Evolutionary conservation across 164 flowering plant genomes (phyloP).

Genomic region (Liriodendron chinense): DNA sequence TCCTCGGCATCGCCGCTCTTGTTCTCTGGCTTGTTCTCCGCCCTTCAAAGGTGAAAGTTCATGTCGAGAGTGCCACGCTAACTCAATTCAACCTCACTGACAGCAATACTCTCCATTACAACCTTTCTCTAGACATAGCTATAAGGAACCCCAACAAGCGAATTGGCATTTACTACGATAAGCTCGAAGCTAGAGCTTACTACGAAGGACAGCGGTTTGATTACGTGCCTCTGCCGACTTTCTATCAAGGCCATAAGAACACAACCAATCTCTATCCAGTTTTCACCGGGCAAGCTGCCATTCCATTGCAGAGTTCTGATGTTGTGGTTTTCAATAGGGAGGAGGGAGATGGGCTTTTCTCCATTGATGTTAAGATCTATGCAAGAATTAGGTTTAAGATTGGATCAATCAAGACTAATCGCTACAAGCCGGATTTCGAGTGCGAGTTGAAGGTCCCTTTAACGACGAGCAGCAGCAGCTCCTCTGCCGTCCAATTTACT

Average conservation of each 20-base stretch:
- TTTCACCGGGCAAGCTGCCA: conserved; percentile 17
- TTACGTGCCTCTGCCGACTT: conserved; percentile 15
- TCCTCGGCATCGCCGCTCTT: conserved; percentile 28
- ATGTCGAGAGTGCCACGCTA: conserved; percentile 33
- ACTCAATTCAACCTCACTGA: conserved; percentile 23
- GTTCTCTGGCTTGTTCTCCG: conserved; percentile 38
- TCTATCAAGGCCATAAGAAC: conserved; percentile 41
- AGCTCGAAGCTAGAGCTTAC: conserved; percentile 29
- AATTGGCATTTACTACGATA: conserved; percentile 37
- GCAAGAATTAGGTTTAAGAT: conserved; percentile 27
- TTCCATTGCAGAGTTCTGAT: conserved; percentile 1
- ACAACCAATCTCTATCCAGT: conserved; percentile 20
- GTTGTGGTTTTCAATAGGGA: conserved; percentile 14
- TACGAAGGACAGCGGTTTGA: conserved; percentile 21
- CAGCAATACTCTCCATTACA: conserved; percentile 26
- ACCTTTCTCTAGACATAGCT: conserved; percentile 27
- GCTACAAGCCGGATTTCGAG: conserved; percentile 22
- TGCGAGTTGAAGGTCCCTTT: conserved; percentile 34
- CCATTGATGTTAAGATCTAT: conserved; percentile 22
- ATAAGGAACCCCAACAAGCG: conserved; percentile 37
- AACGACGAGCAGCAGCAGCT: conserved; percentile 4
- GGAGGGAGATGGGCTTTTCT: conserved; percentile 22
- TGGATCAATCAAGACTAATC: conserved; percentile 22
- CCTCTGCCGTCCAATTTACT: conserved; percentile 11
- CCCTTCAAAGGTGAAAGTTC: conserved; percentile 28